These are phyloP conservation scores for Kernera saxatilis DNA, from an alignment of 345 rosid species.

Conservation along the genomic window DNA sequence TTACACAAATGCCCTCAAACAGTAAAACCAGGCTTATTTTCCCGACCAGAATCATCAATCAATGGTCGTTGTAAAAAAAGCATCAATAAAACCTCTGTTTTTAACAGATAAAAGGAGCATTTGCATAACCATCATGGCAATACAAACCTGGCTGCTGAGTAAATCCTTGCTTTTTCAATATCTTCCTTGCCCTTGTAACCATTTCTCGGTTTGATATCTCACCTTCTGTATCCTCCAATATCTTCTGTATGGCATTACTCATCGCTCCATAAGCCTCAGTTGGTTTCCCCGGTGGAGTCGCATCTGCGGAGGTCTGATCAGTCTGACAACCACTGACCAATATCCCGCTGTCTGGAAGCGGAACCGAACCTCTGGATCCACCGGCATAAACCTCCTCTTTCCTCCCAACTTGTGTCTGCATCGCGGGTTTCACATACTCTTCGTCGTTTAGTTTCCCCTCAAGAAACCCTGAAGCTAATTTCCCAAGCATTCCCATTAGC, in stretches of 20 bases:
- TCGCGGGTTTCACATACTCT: conserved; percentile 62
- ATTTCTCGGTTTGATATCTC: conserved; percentile 51
- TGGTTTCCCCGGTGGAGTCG: conserved; percentile 68
- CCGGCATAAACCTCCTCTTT: conserved; percentile 87
- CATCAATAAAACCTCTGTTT: neutral
- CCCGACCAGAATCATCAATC: conserved; percentile 10
- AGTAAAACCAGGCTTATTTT: conserved; percentile 12
- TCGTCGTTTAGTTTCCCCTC: conserved; percentile 74
- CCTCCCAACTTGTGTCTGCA: conserved; percentile 59
- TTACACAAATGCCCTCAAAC: conserved; percentile 22
- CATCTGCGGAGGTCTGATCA: conserved; percentile 95
- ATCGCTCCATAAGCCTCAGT: conserved; percentile 83
- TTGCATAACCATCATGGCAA: conserved; percentile 61
- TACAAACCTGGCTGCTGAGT: conserved; percentile 93
- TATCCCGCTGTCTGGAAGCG: conserved; percentile 70
- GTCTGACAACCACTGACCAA: conserved; percentile 91
- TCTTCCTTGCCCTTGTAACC: conserved; percentile 58
- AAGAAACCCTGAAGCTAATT: conserved; percentile 77
- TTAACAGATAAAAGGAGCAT: conserved; percentile 51
- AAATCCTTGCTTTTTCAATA: conserved; percentile 73
- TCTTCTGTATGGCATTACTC: conserved; percentile 84
- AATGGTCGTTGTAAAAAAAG: neutral
- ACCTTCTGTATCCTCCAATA: conserved; percentile 62
- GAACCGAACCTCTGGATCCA: conserved; percentile 39
- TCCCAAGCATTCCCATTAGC: conserved; percentile 78